Conservation (phyloP, 129 eudicot species). For the Artemisia annua region DNA sequence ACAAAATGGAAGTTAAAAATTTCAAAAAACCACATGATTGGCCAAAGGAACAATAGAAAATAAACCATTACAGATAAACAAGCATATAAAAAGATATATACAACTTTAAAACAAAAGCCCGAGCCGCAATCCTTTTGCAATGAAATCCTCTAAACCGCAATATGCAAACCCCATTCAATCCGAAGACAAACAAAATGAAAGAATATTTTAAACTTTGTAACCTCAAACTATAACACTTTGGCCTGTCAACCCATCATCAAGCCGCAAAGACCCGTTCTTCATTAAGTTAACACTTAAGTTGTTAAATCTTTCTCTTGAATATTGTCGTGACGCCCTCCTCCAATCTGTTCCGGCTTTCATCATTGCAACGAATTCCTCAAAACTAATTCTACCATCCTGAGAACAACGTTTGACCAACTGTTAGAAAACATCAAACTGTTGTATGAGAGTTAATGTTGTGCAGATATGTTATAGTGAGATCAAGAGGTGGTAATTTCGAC, state of each 20-base stretch:
- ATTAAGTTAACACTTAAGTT: slow-evolving; percentile 84
- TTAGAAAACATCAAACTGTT: neutral
- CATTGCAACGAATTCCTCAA: no score
- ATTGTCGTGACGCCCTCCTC: no score
- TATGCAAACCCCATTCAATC: no score
- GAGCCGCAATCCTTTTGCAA: no score
- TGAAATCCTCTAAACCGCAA: no score
- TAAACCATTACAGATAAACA: slow-evolving; percentile 26
- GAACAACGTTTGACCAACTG: no score
- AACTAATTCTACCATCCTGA: no score
- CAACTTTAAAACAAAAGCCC: no score
- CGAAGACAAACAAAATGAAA: no score
- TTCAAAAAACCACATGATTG: slow-evolving; percentile 1
- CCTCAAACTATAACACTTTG: slow-evolving; percentile 63
- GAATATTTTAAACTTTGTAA: slow-evolving; percentile 17
- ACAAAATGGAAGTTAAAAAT: neutral
- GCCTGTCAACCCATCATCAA: slow-evolving; percentile 80
- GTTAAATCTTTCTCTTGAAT: no score
- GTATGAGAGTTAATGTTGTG: neutral
- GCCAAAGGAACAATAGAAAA: slow-evolving; percentile 18
- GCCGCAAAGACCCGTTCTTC: slow-evolving; percentile 91
- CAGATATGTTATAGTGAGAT: neutral
- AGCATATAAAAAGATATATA: slow-evolving; percentile 28
- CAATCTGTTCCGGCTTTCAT: no score
- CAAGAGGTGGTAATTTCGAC: neutral